phyloP scores from a whole-genome alignment of 805 yeast species.

The Wickerhamiella cacticola region DNA sequence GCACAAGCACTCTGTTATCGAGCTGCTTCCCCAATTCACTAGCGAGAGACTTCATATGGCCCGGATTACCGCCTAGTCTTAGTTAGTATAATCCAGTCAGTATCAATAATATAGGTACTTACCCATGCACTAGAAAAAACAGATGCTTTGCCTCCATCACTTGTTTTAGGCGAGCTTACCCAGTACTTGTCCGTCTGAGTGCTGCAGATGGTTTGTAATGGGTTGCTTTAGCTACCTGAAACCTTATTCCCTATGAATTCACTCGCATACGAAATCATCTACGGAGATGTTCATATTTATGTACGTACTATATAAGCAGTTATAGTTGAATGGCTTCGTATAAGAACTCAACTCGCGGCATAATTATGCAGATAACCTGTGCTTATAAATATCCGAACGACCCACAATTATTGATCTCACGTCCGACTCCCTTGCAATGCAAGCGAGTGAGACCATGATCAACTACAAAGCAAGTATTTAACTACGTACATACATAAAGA shows the following conservation, averaged over 20 bases:
- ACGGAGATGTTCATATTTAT: too few relatives aligned
- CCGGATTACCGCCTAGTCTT: conserved; percentile 53
- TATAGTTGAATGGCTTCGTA: too few relatives aligned
- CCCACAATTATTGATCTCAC: too few relatives aligned
- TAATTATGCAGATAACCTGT: too few relatives aligned
- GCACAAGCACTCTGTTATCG: conserved; percentile 26
- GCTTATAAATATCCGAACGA: too few relatives aligned
- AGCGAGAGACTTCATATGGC: conserved; percentile 41
- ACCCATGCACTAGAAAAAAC: conserved; percentile 22
- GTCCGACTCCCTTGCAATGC: too few relatives aligned
- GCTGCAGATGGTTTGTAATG: not conserved
- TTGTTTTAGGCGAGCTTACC: not conserved
- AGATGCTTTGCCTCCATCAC: conserved; percentile 34
- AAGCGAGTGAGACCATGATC: too few relatives aligned
- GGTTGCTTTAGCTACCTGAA: too few relatives aligned
- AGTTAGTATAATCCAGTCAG: not conserved
- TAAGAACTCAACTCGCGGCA: too few relatives aligned
- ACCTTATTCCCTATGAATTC: too few relatives aligned
- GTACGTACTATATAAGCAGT: too few relatives aligned
- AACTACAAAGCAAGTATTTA: not conserved
- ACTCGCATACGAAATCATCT: too few relatives aligned
- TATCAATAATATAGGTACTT: not conserved
- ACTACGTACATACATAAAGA: not conserved
- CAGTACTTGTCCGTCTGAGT: not conserved
- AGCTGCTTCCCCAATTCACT: conserved; percentile 32